phyloP scores from a whole-genome alignment of 441 rosid species.

The Adansonia grandidieri region DNA sequence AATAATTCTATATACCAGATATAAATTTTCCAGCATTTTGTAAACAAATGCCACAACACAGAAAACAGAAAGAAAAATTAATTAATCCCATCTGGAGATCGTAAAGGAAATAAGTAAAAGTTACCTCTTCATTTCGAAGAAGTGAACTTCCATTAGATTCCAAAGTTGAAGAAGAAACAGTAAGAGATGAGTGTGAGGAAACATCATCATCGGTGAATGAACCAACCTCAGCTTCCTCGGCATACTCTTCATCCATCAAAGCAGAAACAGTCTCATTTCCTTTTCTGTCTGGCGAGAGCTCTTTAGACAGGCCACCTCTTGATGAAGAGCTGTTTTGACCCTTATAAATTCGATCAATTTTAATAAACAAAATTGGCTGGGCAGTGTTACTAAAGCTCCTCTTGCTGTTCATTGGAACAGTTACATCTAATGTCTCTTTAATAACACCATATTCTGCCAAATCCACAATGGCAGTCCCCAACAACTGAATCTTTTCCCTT shows the following conservation, averaged over 20 bases:
- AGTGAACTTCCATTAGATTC: constrained; percentile 55
- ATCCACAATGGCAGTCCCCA: constrained; percentile 76
- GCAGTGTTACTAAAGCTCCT: constrained; percentile 77
- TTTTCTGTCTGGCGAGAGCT: constrained; percentile 42
- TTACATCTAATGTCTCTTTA: constrained; percentile 49
- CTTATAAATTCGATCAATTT: constrained; percentile 61
- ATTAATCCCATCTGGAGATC: not conserved
- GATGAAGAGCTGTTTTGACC: constrained; percentile 46
- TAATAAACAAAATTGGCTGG: constrained; percentile 69
- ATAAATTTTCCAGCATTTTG: not conserved
- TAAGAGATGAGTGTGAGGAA: constrained; percentile 76
- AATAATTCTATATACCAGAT: not conserved
- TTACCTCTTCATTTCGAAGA: constrained; percentile 56
- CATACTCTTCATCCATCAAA: constrained; percentile 76
- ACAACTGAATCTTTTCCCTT: constrained; percentile 81
- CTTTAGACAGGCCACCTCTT: constrained; percentile 45
- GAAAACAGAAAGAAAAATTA: not conserved
- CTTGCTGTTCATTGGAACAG: constrained; percentile 74
- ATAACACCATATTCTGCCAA: constrained; percentile 75
- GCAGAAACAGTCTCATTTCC: constrained; percentile 69
- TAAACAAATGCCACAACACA: constrained; percentile 1
- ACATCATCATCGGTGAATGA: constrained; percentile 78
- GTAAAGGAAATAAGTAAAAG: constrained; percentile 3
- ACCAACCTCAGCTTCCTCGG: constrained; percentile 76
- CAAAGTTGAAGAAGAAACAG: constrained; percentile 50